These are phyloP conservation scores for Moricandia moricandioides DNA, from an alignment of 345 rosid genomes.

Conservation along the genomic window DNA sequence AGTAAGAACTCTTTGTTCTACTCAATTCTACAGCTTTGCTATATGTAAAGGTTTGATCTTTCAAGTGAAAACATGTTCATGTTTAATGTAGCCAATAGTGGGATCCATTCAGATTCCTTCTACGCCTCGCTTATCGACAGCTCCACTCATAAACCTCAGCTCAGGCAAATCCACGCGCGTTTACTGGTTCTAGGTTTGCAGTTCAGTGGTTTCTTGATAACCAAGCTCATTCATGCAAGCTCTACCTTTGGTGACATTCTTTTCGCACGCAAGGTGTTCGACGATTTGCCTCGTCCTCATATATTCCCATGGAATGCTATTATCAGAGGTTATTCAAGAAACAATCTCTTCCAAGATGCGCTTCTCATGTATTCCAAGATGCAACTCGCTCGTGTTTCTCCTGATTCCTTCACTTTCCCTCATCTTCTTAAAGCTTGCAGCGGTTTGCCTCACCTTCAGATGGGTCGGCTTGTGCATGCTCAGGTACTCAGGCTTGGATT, in stretches of 20 bases:
- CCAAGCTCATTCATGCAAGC: constrained; percentile 41
- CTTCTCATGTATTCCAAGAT: constrained; percentile 50
- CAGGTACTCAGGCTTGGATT: constrained; percentile 59
- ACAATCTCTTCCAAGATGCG: constrained; percentile 41
- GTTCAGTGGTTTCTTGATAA: constrained; percentile 46
- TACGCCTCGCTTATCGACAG: constrained; percentile 48
- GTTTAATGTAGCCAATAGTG: constrained; percentile 26
- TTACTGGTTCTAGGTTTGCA: constrained; percentile 46
- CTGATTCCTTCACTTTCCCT: constrained; percentile 59
- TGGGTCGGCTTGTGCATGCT: constrained; percentile 53
- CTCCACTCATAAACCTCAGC: constrained; percentile 36
- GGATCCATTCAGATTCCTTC: constrained; percentile 38
- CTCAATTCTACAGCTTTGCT: background rate
- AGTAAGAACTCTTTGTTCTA: constrained; percentile 22
- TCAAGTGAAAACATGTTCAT: background rate
- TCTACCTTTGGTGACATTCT: constrained; percentile 41
- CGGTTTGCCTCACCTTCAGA: constrained; percentile 38
- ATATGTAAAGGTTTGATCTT: background rate
- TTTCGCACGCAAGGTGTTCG: constrained; percentile 61
- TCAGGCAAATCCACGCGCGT: constrained; percentile 52
- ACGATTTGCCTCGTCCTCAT: constrained; percentile 52
- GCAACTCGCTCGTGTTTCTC: constrained; percentile 46
- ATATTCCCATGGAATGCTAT: constrained; percentile 64
- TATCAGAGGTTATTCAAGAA: constrained; percentile 52
- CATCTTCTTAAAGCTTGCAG: constrained; percentile 61